These are phyloP conservation scores for Allantophomopsis cytisporea DNA, from an alignment of 2,329 filamentous ascomycete species.

Conservation along the genomic window DNA sequence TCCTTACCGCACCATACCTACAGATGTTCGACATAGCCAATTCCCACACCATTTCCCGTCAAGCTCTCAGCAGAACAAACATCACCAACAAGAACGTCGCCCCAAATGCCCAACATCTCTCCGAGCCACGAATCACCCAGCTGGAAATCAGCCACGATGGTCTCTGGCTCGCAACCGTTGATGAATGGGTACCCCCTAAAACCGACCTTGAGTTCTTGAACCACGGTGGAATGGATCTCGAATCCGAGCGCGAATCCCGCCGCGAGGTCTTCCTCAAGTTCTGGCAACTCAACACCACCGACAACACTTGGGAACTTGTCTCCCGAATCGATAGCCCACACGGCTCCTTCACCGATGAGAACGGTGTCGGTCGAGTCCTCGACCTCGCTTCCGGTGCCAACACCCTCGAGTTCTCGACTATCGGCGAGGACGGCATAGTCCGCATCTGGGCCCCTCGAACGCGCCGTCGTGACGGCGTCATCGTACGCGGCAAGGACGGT, in stretches of 20 bases:
- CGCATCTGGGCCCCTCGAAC: slow-evolving; percentile 71
- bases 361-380: slow-evolving; percentile 43
- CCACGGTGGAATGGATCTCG: slow-evolving; percentile 26
- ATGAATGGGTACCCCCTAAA: slow-evolving; percentile 72
- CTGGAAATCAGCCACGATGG: slow-evolving; percentile 70
- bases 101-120: slow-evolving; percentile 55
- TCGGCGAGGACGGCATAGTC: slow-evolving; percentile 68
- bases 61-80: slow-evolving; percentile 81
- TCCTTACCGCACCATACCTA: slow-evolving; percentile 47
- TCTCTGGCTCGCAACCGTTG: slow-evolving; percentile 79
- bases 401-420: slow-evolving; percentile 63
- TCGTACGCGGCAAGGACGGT: slow-evolving; percentile 42
- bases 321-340: slow-evolving; percentile 80
- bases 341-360: slow-evolving; percentile 33
- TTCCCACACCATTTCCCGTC: slow-evolving; percentile 66
- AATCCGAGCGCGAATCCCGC: slow-evolving; percentile 33
- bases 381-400: slow-evolving; percentile 60
- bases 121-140: slow-evolving; percentile 65
- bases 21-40: slow-evolving; percentile 81
- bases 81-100: slow-evolving; percentile 69
- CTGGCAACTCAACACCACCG: slow-evolving; percentile 55
- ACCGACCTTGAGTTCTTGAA: slow-evolving; percentile 51
- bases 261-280: slow-evolving; percentile 81
- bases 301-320: slow-evolving; percentile 56
- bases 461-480: slow-evolving; percentile 53